Percentiles rank a stretch among this genome's conserved stretches.
phyloP scores from a whole-genome alignment of 2,329 filamentous ascomycete genomes.

The Ophiocordyceps camponoti-rufipedis region DNA sequence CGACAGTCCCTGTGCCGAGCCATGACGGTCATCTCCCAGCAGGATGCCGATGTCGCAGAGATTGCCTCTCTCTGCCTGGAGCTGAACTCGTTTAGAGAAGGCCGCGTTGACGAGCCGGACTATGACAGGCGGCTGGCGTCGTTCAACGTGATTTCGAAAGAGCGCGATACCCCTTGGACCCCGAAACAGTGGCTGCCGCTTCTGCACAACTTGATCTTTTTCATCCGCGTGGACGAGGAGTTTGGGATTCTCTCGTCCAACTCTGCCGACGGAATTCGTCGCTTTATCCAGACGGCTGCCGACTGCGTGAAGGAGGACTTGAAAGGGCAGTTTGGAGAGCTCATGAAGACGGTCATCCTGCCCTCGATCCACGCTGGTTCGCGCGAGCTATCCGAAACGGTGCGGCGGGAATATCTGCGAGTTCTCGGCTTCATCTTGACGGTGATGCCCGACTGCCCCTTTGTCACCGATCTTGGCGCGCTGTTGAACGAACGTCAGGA shows the following conservation, averaged over 20 bases:
- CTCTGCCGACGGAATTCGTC: slow-evolving; percentile 61
- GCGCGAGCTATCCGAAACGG: slow-evolving; percentile 62
- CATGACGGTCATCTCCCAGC: slow-evolving; percentile 49
- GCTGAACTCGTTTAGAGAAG: slow-evolving; percentile 60
- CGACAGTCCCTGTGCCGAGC: slow-evolving; percentile 58
- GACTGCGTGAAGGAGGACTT: slow-evolving; percentile 15
- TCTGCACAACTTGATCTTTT: slow-evolving; percentile 77
- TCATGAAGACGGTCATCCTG: slow-evolving; percentile 49
- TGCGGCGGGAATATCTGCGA: slow-evolving; percentile 64
- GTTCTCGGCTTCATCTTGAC: slow-evolving; percentile 66
- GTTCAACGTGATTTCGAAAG: slow-evolving; percentile 53
- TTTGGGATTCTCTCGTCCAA: slow-evolving; percentile 66
- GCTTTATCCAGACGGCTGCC: slow-evolving; percentile 51
- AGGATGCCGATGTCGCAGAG: slow-evolving; percentile 39
- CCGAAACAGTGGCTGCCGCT: slow-evolving; percentile 71
- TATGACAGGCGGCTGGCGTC: slow-evolving; percentile 67
- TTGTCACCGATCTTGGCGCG: slow-evolving; percentile 54
- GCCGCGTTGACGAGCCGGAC: slow-evolving; percentile 67
- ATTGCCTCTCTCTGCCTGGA: slow-evolving; percentile 55
- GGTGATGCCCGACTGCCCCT: slow-evolving; percentile 48
- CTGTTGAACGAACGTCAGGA: slow-evolving; percentile 47
- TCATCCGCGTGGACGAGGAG: slow-evolving; percentile 72
- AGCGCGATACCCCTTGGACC: slow-evolving; percentile 39
- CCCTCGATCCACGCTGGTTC: slow-evolving; percentile 62
- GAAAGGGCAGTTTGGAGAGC: slow-evolving; percentile 28